Percentiles rank a stretch among this genome's conserved stretches.
phyloP scores from a whole-genome alignment of 306 rosid species.

The Adenanthera pavonina region DNA sequence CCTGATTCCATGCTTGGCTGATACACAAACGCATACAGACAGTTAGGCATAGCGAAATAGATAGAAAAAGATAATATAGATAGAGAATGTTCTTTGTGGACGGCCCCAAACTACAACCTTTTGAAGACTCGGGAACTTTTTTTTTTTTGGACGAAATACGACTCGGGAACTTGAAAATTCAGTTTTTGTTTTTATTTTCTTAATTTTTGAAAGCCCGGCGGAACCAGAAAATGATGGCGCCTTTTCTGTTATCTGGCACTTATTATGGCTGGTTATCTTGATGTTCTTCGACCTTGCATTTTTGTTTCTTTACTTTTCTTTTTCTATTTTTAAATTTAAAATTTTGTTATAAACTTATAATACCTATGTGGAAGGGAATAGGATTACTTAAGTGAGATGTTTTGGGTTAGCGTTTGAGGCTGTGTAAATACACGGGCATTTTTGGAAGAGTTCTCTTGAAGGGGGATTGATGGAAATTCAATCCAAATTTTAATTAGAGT shows the following conservation, averaged over 20 bases:
- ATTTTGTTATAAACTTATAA: too few species aligned
- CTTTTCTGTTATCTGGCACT: not conserved
- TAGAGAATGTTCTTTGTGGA: slow-evolving; percentile 13
- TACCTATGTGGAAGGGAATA: too few species aligned
- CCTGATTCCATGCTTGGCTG: slow-evolving; percentile 1
- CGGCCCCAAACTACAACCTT: not conserved
- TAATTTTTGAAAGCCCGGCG: not conserved
- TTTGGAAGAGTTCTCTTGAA: too few species aligned
- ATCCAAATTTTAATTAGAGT: too few species aligned
- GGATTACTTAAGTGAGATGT: too few species aligned
- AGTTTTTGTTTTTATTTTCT: not conserved
- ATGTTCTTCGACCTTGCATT: not conserved
- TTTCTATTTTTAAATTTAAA: not conserved
- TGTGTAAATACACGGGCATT: too few species aligned
- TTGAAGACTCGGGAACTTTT: not conserved
- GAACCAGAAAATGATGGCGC: slow-evolving; percentile 15
- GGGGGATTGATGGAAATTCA: too few species aligned
- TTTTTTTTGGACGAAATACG: not conserved
- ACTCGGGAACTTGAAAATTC: not conserved
- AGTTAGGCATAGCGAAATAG: slow-evolving; percentile 34
- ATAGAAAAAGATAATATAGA: not conserved
- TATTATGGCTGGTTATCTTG: not conserved
- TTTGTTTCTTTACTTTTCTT: not conserved
- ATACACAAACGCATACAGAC: slow-evolving; percentile 21
- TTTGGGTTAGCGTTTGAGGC: too few species aligned